These are phyloP conservation scores for Fonsecaea pugnacius DNA, from an alignment of 2,329 filamentous ascomycete species.

Conservation along the genomic window DNA sequence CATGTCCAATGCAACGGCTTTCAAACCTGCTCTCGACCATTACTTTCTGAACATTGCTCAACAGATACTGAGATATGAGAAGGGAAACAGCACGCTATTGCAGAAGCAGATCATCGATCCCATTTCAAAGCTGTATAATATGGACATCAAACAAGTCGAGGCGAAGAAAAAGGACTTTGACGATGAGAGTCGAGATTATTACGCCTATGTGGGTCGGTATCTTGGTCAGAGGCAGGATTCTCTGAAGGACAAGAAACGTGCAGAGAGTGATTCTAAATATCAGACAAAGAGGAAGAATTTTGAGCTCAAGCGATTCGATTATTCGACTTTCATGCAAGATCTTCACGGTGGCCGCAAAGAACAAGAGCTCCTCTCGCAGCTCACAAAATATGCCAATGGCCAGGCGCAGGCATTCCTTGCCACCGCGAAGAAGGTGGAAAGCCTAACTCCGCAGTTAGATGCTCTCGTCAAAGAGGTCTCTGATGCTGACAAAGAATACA, in stretches of 20 bases:
- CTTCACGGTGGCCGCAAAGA: slow-evolving; percentile 98
- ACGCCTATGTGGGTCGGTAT: slow-evolving; percentile 91
- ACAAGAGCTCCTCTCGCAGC: slow-evolving; percentile 90
- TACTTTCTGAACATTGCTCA: slow-evolving; percentile 97
- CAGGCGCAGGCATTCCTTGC: slow-evolving; percentile 82
- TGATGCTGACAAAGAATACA: slow-evolving; percentile 93
- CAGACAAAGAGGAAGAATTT: slow-evolving; percentile 92
- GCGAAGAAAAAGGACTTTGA: slow-evolving; percentile 97
- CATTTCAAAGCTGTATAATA: slow-evolving; percentile 84
- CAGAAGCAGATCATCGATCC: slow-evolving; percentile 96
- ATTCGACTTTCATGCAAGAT: slow-evolving; percentile 98
- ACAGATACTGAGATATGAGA: slow-evolving; percentile 86
- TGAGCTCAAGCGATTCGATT: slow-evolving; percentile 96
- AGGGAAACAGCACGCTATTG: slow-evolving; percentile 78
- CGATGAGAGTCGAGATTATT: slow-evolving; percentile 98
- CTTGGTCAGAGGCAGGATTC: slow-evolving; percentile 96
- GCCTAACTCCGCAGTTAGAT: slow-evolving; percentile 84
- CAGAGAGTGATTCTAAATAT: slow-evolving; percentile 94
- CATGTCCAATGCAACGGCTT: slow-evolving; percentile 88
- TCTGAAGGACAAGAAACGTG: slow-evolving; percentile 94
- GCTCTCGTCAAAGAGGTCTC: slow-evolving; percentile 86
- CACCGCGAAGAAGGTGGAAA: slow-evolving; percentile 85
- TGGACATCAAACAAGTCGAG: slow-evolving; percentile 97
- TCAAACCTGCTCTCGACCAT: slow-evolving; percentile 95
- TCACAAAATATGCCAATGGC: slow-evolving; percentile 90